Base-by-base conservation (phyloP, 495 filamentous ascomycete genomes). In the Parathielavia hyrcaniae region DNA sequence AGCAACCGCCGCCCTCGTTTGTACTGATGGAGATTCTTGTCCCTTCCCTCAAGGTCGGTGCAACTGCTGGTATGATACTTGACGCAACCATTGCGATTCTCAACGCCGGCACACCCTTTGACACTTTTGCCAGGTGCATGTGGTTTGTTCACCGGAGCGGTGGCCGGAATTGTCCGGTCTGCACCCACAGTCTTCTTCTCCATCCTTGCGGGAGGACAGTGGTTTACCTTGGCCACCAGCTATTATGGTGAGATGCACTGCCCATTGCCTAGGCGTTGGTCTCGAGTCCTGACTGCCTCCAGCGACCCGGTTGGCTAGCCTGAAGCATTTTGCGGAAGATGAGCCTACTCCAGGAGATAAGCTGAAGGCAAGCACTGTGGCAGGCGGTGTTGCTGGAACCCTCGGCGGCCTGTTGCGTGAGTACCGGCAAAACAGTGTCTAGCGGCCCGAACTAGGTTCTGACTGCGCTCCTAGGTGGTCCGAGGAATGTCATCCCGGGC, bases 91-190 rank as follows among this genome's bases (percentile, higher is more conserved):
- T 14, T 4, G 23, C 22, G 23, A 38, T 11, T 14, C 5, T 48
- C 1, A 50, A 14, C 11, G 22, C 7, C 6, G 38, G 11, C 23
- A 16, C 4, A 17, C 5, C 9, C 26, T 49, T 38, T 56, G 46
- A 55, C 47, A 59, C 26, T 6, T 34, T 41, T 53, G 47, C 9
- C 43, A 95, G 89, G 87, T 58, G 73, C 76, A 50, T 74, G 80
- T 39, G 93, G 92, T n/a, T 63, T 90, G 26, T 63, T 91, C 26
- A 71, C 84, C 55, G 91, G 91, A 55, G 85, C 85, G 50, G 77
- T 81, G 43, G 70, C 75, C 35, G 89, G 87, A 26, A 84, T 89
- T 32, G 63, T 90, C 34, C 78, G 83, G 64, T 86, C 84, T 23
- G 80, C 74, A 5, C 73, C 76, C 17, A 83, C 86, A 40, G 77